phyloP scores from a whole-genome alignment of 2,329 filamentous ascomycete species.

The Fusarium globosum region DNA sequence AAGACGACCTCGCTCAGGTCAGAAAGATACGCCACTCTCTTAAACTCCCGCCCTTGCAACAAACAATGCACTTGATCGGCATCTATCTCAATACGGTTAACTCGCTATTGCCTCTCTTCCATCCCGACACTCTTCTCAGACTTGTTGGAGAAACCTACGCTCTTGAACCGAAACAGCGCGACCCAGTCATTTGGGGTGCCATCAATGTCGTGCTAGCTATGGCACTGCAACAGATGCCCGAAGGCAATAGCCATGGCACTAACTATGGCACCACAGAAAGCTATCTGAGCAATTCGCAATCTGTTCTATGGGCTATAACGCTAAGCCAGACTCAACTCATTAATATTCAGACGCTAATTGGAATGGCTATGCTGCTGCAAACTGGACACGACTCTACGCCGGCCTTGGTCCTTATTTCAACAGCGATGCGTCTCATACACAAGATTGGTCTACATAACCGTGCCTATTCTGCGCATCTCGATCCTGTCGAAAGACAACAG shows the following conservation, averaged over 20 bases:
- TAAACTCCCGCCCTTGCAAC: neutral
- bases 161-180: neutral
- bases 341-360: slow-evolving; percentile 9
- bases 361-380: slow-evolving; percentile 12
- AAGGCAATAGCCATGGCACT: neutral
- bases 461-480: neutral
- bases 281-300: neutral
- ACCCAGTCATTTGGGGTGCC: neutral
- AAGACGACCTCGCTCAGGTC: neutral
- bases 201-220: slow-evolving; percentile 14
- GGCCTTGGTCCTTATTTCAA: neutral
- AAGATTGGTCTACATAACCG: slow-evolving; percentile 9
- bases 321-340: neutral
- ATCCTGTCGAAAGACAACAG: neutral
- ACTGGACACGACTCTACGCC: neutral
- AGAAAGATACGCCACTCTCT: neutral
- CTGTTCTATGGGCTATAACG: neutral
- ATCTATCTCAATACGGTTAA: slow-evolving; percentile 1
- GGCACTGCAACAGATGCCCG: slow-evolving; percentile 1
- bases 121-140: neutral
- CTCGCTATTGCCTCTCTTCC: neutral
- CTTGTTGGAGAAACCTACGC: slow-evolving; percentile 10
- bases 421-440: slow-evolving; percentile 3
- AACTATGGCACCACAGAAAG: neutral
- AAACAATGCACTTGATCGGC: slow-evolving; percentile 12